Evolutionary conservation across 768 basidiomycete genomes (phyloP), one percentile per base, ranked within the genome.

Genomic region (Auriculariales sp.): DNA sequence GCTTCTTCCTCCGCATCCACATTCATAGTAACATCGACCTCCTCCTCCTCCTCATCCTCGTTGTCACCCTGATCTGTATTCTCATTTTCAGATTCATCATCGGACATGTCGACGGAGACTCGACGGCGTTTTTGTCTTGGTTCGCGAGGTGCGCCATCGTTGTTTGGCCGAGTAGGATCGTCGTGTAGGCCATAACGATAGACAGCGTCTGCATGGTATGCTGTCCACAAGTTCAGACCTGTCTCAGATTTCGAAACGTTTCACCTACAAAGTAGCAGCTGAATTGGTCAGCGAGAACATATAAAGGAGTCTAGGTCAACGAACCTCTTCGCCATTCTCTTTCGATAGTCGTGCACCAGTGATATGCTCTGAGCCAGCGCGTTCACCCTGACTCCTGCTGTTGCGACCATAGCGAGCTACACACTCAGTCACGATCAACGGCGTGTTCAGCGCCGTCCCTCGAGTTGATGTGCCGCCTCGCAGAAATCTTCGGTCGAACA

Each of bases 401-500:
- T 55, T 35, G 22, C 82, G 68, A 10, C 84, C 88, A 61, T 92
- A 87, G 28, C 79, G 76, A 49, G 89, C 74, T 17, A 92, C 85
- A 59, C 90, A 92, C 10, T 81, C 82, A 2, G 84, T 84, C 44
- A 80, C n/a, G n/a, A n/a, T n/a, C n/a, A n/a, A n/a, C n/a, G n/a
- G n/a, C n/a, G n/a, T n/a, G n/a, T n/a, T n/a, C n/a, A n/a, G n/a
- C n/a, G n/a, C n/a, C n/a, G n/a, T n/a, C n/a, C n/a, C n/a, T n/a
- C n/a, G n/a, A n/a, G n/a, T n/a, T n/a, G n/a, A n/a, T n/a, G n/a
- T n/a, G n/a, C n/a, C n/a, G n/a, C n/a, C n/a, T n/a, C n/a, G n/a
- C n/a, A n/a, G n/a, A n/a, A n/a, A n/a, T 45, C 90, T 72, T 49
- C 90, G 74, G 61, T 94, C 90, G 58, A 85, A 92, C 2, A 94